Evolutionary conservation across 371 early-diverging fungal genomes (phyloP).

Genomic region (Dichotomocladium elegans): DNA sequence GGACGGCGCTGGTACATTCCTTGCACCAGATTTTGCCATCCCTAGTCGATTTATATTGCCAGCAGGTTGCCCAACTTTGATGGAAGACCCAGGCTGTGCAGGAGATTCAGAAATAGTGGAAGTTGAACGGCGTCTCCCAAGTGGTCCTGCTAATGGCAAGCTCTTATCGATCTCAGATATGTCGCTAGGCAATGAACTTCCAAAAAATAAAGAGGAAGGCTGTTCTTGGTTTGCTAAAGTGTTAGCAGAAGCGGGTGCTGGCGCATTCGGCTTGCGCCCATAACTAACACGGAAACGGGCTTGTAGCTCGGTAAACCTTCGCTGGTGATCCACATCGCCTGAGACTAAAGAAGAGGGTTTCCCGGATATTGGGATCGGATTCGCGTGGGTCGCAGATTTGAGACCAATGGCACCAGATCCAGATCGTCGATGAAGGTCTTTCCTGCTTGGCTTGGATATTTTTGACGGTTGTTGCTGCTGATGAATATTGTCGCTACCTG

Average conservation of each 20-base stretch:
- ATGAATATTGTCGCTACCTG: background rate
- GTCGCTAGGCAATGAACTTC: slow-evolving; percentile 9
- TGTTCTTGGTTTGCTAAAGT: background rate
- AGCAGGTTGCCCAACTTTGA: too few species aligned
- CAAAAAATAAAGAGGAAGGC: slow-evolving; percentile 6
- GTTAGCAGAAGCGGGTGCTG: background rate
- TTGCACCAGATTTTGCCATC: background rate
- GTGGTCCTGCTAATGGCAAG: too few species aligned
- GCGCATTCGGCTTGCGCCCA: background rate
- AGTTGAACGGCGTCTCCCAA: too few species aligned
- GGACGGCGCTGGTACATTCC: too few species aligned
- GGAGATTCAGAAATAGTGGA: too few species aligned
- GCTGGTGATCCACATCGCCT: slow-evolving; percentile 24
- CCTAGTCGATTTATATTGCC: background rate
- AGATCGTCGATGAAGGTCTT: too few species aligned
- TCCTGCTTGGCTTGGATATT: background rate
- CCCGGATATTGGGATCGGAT: slow-evolving; percentile 9
- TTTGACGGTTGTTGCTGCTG: too few species aligned
- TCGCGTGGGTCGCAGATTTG: too few species aligned
- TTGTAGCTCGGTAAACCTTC: slow-evolving; percentile 22
- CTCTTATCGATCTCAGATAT: too few species aligned
- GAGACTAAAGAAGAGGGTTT: slow-evolving; percentile 9
- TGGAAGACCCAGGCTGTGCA: too few species aligned
- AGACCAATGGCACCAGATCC: too few species aligned
- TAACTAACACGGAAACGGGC: slow-evolving; percentile 30